A percentile compares a stretch with the other conserved stretches of the same genome.
Evolutionary conservation across 1,284 basidiomycete genomes (phyloP).

Genomic region (Trichosporon coremiiforme): DNA sequence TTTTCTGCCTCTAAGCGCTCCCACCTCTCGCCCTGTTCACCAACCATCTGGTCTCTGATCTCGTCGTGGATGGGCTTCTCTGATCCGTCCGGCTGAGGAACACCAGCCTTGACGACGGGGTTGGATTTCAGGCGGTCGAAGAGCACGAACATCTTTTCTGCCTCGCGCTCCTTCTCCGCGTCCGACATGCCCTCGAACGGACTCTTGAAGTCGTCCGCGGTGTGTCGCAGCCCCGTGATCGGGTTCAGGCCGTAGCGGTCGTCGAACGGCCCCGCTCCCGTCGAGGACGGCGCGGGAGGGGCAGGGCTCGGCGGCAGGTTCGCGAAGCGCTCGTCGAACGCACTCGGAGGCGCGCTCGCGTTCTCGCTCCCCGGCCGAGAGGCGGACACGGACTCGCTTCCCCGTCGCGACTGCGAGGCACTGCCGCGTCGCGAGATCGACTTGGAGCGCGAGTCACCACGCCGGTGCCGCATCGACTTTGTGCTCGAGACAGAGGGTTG

Average conservation of each 20-base stretch:
- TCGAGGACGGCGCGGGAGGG: too few relatives aligned
- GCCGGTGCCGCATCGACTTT: not conserved
- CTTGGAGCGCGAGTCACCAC: not conserved
- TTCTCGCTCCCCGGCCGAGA: not conserved
- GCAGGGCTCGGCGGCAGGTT: not conserved
- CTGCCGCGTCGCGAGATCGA: not conserved
- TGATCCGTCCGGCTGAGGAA: slow-evolving; percentile 36
- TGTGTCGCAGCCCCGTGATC: slow-evolving; percentile 68
- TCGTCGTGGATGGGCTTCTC: slow-evolving; percentile 57
- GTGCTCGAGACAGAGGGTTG: not conserved
- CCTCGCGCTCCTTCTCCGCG: slow-evolving; percentile 87
- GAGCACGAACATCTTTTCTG: slow-evolving; percentile 82
- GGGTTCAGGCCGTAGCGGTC: slow-evolving; percentile 60
- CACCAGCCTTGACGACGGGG: slow-evolving; percentile 53
- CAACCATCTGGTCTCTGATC: slow-evolving; percentile 70
- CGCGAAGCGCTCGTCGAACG: slow-evolving; percentile 5
- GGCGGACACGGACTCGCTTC: not conserved
- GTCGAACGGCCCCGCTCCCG: not conserved
- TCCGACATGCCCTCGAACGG: slow-evolving; percentile 70
- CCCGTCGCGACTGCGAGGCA: not conserved
- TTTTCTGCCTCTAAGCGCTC: slow-evolving; percentile 38
- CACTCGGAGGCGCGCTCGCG: not conserved
- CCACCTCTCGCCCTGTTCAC: slow-evolving; percentile 58
- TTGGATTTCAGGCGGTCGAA: slow-evolving; percentile 82
- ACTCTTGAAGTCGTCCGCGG: slow-evolving; percentile 42